Base-by-base conservation (phyloP, 2,329 filamentous ascomycete species). In the Aphanocladium album region DNA sequence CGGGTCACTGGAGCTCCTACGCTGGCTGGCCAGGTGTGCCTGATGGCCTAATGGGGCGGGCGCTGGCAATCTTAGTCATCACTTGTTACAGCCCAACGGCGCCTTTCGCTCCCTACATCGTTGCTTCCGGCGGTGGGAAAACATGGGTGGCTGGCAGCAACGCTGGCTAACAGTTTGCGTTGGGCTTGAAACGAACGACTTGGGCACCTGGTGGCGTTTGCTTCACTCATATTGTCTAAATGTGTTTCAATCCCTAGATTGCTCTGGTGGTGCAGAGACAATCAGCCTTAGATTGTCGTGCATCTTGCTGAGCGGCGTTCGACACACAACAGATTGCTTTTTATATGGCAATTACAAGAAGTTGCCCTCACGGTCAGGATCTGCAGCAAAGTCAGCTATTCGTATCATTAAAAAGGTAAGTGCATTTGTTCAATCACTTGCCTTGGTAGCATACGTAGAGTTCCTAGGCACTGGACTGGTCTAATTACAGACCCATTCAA, bases 141-240 rank as follows among this genome's bases (percentile, higher is more conserved):
- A 19, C 21, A 30, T 16, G 9, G 17, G 37, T 17, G 46, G 46
- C 46, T 49, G 21, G 23, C 30, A 33, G 17, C 47, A 35, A 19
- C 47, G 30, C 51, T 41, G 51, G 23, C 51, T 19, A 27, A 14
- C 17, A 17, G 35, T 25, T 46, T 46, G 27, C 37, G 39, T 59
- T 59, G 57, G 49, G 57, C 27, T 27, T 53, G 27, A 46, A 17
- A 43, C 27, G 4, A 23, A n/a, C 21, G 56, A 23, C 45, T 59
- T 53, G 39, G 57, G 57, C 57, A 59, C 19, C 35, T 3, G 57
- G 57, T 53, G 57, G 57, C 57, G 49, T 46, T 37, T 52, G 25
- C 37, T 37, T 19, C 8, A 33, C 41, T 30, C 16, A 23, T 16
- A n/a, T 14, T 21, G 19, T 21, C 11, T 25, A 19, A 43, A 39